Base-by-base conservation (phyloP, 306 rosid species). In the Rosa persica region DNA sequence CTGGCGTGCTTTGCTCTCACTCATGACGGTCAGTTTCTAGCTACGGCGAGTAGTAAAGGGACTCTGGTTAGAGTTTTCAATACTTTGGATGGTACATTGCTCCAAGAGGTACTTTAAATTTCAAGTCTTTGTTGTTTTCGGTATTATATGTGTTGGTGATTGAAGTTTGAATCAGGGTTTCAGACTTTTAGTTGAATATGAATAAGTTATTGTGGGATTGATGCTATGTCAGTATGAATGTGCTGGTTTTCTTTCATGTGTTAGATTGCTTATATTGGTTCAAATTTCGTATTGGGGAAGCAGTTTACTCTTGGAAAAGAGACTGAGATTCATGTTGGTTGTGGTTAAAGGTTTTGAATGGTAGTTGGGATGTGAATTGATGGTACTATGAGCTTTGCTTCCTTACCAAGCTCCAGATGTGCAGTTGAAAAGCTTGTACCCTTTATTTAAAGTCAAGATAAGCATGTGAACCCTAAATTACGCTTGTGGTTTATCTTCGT, bases 1-100 rank as follows among this genome's bases (percentile, higher is more conserved):
- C 85, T 93, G 4, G 89, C 97, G 1, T 86, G 88, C 81, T 90
- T 91, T 36, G 83, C 89, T 19, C 88, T 93, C 39, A 85, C 91
- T 4, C 90, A 81, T 34, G 98, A 93, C 49, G 97, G 98, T 0
- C 75, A 86, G 30, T 78, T 91, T 47, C 85, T 93, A 5, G 97
- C 97, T 27, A 91, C 98, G 1, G 90, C 98, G 0, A 93, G 98
- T 76, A 79, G 81, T 42, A 93, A 89, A 61, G 98, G 98, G 67
- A 93, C 98, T 51, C 82, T 93, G 51, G 57, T 91, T 22, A 84
- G 98, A 75, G 70, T 93, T 76, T 91, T 89, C 86, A 91, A 89
- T 76, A 82, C 98, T 6, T 71, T 87, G 81, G 98, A 93, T 81
- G 91, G 95, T 51, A 82, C 98, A 48, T 85, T 89, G 86, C 90